A percentile compares a stretch with the other conserved stretches of the same genome.
These are phyloP conservation scores for Tetragonia tetragonoides DNA, from an alignment of 148 eudicot species.

Conservation along the genomic window DNA sequence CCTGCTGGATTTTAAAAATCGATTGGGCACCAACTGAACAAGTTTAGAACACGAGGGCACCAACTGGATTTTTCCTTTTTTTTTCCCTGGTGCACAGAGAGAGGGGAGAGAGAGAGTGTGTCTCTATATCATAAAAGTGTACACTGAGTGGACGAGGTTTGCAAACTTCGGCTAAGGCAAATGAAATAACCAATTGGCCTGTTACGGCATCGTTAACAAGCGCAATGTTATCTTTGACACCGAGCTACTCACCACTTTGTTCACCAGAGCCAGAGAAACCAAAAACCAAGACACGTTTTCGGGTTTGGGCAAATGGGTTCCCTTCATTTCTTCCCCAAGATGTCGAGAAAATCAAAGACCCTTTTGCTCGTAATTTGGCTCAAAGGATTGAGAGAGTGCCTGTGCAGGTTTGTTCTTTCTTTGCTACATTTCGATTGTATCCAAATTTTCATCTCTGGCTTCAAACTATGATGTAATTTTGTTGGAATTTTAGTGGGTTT, in stretches of 20 bases:
- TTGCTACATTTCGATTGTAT: neutral
- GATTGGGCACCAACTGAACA: too few species aligned
- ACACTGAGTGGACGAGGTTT: too few species aligned
- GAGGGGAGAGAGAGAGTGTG: too few species aligned
- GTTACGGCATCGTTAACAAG: neutral
- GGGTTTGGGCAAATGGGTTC: slow-evolving; percentile 42
- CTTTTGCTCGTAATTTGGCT: slow-evolving; percentile 71
- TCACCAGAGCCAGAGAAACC: slow-evolving; percentile 2
- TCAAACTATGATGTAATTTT: neutral
- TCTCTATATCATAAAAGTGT: too few species aligned
- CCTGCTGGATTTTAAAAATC: too few species aligned
- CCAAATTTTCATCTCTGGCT: neutral
- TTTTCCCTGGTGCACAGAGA: too few species aligned
- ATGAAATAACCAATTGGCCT: too few species aligned
- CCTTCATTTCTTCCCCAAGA: slow-evolving; percentile 75
- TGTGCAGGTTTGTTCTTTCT: slow-evolving; percentile 45
- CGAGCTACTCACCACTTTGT: neutral
- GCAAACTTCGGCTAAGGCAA: too few species aligned
- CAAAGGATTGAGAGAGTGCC: slow-evolving; percentile 67
- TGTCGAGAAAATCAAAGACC: slow-evolving; percentile 58
- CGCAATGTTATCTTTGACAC: slow-evolving; percentile 17
- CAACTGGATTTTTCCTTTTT: too few species aligned
- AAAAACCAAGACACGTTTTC: slow-evolving; percentile 18
- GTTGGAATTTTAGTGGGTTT: neutral
- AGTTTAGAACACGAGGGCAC: too few species aligned